phyloP scores from a whole-genome alignment of 2,329 filamentous ascomycete genomes.

The Stagonosporopsis vannaccii region DNA sequence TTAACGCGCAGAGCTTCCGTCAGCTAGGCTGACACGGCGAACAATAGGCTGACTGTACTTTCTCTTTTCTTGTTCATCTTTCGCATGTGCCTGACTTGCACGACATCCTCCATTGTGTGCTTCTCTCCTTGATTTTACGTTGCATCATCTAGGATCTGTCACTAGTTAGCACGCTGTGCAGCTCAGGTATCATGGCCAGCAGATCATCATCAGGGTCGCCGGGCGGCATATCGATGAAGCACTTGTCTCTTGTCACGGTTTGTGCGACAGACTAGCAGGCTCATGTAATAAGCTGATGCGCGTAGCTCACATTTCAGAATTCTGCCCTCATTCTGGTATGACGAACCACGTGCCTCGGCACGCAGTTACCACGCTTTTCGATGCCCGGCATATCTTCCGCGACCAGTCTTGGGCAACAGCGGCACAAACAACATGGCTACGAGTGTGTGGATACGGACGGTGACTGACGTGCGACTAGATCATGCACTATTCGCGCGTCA shows the following conservation, averaged over 20 bases:
- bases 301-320: conserved; percentile 79
- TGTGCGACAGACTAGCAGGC: conserved; percentile 24
- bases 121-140: neutral
- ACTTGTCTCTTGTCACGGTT: conserved; percentile 71
- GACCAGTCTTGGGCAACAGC: neutral
- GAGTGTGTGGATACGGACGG: neutral
- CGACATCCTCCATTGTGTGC: neutral
- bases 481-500: conserved; percentile 93
- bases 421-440: neutral
- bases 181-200: conserved; percentile 11
- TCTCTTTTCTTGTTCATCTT: neutral
- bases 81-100: neutral
- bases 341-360: conserved; percentile 30
- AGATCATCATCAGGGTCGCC: conserved; percentile 31
- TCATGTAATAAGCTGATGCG: conserved; percentile 26
- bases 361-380: conserved; percentile 8
- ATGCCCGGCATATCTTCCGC: neutral
- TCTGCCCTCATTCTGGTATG: conserved; percentile 76
- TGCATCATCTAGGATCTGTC: neutral
- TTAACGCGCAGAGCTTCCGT: conserved; percentile 1
- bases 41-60: conserved; percentile 2
- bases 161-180: neutral
- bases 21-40: conserved; percentile 6
- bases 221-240: conserved; percentile 70
- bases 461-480: conserved; percentile 61